Base-by-base conservation (phyloP, 345 rosid species). In the Pistacia atlantica region DNA sequence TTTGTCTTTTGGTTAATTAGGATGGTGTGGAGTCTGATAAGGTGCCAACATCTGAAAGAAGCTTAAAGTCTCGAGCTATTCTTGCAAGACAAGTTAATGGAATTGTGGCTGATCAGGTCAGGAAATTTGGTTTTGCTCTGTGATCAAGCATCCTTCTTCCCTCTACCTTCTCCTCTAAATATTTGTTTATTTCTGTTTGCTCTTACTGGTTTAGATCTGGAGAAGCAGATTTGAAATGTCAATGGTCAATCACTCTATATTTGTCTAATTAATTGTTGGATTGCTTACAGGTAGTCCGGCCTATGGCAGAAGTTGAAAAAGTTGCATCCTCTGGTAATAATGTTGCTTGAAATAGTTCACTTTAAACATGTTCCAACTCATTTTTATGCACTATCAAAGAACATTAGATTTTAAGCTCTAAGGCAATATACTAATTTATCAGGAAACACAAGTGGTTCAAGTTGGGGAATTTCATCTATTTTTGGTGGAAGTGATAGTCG, bases 381-480 rank as follows among this genome's bases (percentile, higher is more conserved):
- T 60, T 61, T 11, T 58, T 38, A 11, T 58, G 16, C 22, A 46
- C 22, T 46, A 25, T 61, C 25, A 16, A 28, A 17, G 8, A 5
- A 33, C 31, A 46, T 25, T 46, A 8, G 18, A 45, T 62, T 49
- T 28, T 31, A 62, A 61, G 31, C 11, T 61, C 6, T 11, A 13
- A 73, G 49, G 49, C 17, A 63, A 73, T 31, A 35, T 69, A 57
- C 71, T 80, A 14, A 16, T 35, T 71, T 67, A 77, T 81, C 82
- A 90, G 97, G 87, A 72, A 83, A 78, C 71, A 74, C 76, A 68
- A 80, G 83, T 69, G 86, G 87, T 83, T 88, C 99, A 52, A 84
- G 88, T 73, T 97, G 98, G 99, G 97, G 96, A 5, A 89, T 97
- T 73, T 88, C 97, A 48, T 92, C 98, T 65, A 92, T 97, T 74